Evolutionary conservation across 495 filamentous ascomycete genomes (phyloP).

Genomic region (Elasticomyces elasticus): DNA sequence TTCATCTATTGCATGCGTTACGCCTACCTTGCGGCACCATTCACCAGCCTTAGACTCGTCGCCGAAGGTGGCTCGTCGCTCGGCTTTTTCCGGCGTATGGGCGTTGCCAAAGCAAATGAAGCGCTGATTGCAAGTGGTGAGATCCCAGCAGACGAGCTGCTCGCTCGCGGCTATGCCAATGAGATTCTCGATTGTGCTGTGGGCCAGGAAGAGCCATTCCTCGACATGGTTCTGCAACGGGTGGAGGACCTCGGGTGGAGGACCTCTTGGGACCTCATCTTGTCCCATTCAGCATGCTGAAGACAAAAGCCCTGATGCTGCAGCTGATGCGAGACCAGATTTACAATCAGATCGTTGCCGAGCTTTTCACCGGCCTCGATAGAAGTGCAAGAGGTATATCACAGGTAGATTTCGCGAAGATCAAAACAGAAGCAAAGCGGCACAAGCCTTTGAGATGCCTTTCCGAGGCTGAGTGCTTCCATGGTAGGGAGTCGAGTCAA

Average conservation of each 20-base stretch:
- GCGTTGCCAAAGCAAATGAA: slow-evolving; percentile 82
- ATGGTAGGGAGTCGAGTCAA: too few relatives aligned
- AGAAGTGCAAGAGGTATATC: slow-evolving; percentile 29
- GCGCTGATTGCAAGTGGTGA: slow-evolving; percentile 82
- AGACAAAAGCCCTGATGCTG: slow-evolving; percentile 75
- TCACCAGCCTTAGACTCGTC: slow-evolving; percentile 80
- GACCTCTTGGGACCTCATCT: slow-evolving; percentile 74
- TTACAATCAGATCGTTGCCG: slow-evolving; percentile 63
- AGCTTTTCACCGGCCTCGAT: slow-evolving; percentile 78
- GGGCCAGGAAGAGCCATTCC: slow-evolving; percentile 48
- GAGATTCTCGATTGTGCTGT: slow-evolving; percentile 59
- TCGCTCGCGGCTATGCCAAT: slow-evolving; percentile 74
- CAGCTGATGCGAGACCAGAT: slow-evolving; percentile 58
- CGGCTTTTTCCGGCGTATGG: slow-evolving; percentile 72
- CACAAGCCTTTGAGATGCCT: too few relatives aligned
- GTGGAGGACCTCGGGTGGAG: slow-evolving; percentile 67
- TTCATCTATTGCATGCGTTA: slow-evolving; percentile 82
- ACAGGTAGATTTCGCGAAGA: not conserved
- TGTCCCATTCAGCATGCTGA: slow-evolving; percentile 61
- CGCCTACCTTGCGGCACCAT: slow-evolving; percentile 84
- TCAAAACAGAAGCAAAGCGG: not conserved
- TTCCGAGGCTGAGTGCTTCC: too few relatives aligned
- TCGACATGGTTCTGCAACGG: slow-evolving; percentile 61
- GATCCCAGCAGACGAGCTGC: slow-evolving; percentile 63
- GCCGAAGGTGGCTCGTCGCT: slow-evolving; percentile 73